Conservation (phyloP, 345 rosid species). For the Litchi chinensis region DNA sequence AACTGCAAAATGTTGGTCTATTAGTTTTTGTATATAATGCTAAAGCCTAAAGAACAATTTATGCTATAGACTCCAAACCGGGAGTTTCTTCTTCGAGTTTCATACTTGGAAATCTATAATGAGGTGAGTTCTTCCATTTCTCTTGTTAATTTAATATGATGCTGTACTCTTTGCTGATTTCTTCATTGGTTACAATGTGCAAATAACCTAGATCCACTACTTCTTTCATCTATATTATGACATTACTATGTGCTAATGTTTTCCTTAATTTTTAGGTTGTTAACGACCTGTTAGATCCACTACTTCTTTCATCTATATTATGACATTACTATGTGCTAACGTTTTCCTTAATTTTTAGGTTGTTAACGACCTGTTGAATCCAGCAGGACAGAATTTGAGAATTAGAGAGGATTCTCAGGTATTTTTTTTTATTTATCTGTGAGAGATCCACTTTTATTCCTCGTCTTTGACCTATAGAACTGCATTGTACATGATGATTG, state of each 20-base stretch:
- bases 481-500: constrained; percentile 6
- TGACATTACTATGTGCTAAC: constrained; percentile 23
- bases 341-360: constrained; percentile 59
- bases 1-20: neutral
- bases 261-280: constrained; percentile 69
- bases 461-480: constrained; percentile 14
- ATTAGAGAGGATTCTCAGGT: constrained; percentile 99
- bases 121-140: constrained; percentile 62
- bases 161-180: constrained; percentile 6
- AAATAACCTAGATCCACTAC: constrained; percentile 9
- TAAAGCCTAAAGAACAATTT: constrained; percentile 21
- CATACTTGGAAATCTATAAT: constrained; percentile 95
- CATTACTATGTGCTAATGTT: constrained; percentile 24
- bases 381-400: constrained; percentile 95
- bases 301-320: constrained; percentile 21
- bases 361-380: constrained; percentile 93
- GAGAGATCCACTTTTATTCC: constrained; percentile 15
- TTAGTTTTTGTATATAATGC: constrained; percentile 22
- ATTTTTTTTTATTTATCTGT: constrained; percentile 17
- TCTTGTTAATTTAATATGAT: neutral
- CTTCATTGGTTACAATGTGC: constrained; percentile 15
- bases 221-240: constrained; percentile 22
- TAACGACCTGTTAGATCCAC: constrained; percentile 28
- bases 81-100: constrained; percentile 95
- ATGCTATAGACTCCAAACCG: constrained; percentile 79